Evolutionary conservation across 495 filamentous ascomycete genomes (phyloP).

Genomic region (Tuber umbilicatum): DNA sequence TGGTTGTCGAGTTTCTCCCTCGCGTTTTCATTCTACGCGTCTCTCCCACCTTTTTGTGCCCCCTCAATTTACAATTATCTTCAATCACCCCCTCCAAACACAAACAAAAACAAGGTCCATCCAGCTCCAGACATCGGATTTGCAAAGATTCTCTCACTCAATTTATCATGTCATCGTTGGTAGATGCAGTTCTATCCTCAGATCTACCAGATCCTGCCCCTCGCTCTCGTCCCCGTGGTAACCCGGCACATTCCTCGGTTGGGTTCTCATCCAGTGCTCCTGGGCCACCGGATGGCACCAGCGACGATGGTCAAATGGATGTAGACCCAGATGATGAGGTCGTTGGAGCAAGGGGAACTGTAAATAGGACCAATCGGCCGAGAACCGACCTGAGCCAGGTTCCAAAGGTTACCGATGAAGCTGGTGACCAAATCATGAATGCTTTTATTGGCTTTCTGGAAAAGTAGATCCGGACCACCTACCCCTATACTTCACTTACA

Average conservation of each 20-base stretch:
- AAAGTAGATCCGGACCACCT: constrained; percentile 49
- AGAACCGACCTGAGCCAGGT: constrained; percentile 50
- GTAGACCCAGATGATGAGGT: constrained; percentile 41
- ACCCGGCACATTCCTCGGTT: constrained; percentile 25
- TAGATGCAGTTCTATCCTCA: constrained; percentile 38
- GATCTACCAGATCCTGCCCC: constrained; percentile 37
- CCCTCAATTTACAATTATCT: neutral
- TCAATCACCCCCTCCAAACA: constrained; percentile 9
- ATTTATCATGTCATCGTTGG: constrained; percentile 39
- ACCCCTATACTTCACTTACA: constrained; percentile 6
- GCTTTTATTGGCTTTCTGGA: constrained; percentile 86
- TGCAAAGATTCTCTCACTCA: constrained; percentile 10
- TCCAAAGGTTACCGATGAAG: constrained; percentile 76
- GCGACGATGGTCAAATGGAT: constrained; percentile 40
- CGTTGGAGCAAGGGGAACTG: constrained; percentile 31
- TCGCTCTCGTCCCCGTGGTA: constrained; percentile 26
- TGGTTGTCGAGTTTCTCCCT: constrained; percentile 16
- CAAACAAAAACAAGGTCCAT: neutral
- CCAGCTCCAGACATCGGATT: neutral
- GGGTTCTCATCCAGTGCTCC: constrained; percentile 27
- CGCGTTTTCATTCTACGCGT: constrained; percentile 33
- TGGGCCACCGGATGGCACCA: constrained; percentile 23
- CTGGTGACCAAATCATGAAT: constrained; percentile 76
- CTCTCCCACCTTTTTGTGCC: constrained; percentile 15
- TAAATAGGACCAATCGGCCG: constrained; percentile 31